Conservation (phyloP, 2,329 filamentous ascomycete species). For the Diaporthe velutina region DNA sequence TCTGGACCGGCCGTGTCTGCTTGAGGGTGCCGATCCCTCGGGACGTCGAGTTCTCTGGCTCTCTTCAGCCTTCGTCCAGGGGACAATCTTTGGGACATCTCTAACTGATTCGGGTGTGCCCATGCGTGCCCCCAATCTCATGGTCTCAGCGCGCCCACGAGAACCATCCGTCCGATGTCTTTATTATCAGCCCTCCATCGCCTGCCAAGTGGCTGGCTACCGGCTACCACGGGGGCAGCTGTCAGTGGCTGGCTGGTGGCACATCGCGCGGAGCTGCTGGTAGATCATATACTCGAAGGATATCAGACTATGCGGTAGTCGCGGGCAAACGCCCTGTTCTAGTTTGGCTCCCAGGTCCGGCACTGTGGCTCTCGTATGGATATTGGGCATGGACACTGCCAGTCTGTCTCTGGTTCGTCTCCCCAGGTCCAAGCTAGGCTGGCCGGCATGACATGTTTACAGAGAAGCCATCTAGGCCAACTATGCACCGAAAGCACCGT, state of each 20-base stretch:
- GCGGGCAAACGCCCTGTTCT: not conserved
- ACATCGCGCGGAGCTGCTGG: not conserved
- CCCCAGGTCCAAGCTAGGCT: not conserved
- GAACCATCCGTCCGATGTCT: conserved; percentile 8
- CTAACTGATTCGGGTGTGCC: not conserved
- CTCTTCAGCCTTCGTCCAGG: not conserved
- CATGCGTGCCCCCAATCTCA: not conserved
- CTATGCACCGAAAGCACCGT: not conserved
- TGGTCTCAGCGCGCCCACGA: not conserved
- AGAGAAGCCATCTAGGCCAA: not conserved
- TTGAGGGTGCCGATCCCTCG: not conserved
- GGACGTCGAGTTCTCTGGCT: not conserved
- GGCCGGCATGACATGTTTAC: not conserved
- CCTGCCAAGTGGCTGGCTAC: conserved; percentile 2
- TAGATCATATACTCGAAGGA: not conserved
- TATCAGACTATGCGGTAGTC: not conserved
- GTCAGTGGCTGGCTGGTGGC: conserved; percentile 21
- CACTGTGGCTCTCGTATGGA: not conserved
- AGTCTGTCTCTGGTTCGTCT: not conserved
- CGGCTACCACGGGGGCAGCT: not conserved
- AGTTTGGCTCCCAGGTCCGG: not conserved
- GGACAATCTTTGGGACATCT: not conserved
- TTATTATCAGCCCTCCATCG: not conserved
- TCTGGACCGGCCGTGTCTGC: not conserved
- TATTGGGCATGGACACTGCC: no score